Percentiles rank a stretch among this genome's conserved stretches.
These are phyloP conservation scores for Sporobolomyces phaffii DNA, from an alignment of 768 basidiomycete species.

Conservation along the genomic window DNA sequence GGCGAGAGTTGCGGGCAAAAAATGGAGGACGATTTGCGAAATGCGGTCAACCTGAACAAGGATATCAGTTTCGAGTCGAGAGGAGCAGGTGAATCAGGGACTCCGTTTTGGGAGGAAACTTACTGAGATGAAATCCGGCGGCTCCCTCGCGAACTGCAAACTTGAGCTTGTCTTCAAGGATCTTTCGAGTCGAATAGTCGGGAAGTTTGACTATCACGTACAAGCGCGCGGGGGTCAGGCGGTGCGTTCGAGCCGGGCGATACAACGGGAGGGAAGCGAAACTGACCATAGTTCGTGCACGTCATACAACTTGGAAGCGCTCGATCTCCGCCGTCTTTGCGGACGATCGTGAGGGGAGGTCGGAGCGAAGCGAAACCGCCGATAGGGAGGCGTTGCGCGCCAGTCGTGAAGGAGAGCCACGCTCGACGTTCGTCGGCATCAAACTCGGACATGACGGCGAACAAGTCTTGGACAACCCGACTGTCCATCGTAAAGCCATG, in stretches of 20 bases:
- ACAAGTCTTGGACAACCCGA: slow-evolving; percentile 75
- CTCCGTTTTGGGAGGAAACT: no score
- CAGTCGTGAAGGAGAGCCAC: slow-evolving; percentile 93
- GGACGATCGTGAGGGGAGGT: slow-evolving; percentile 88
- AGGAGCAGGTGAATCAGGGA: no score
- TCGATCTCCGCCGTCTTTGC: slow-evolving; percentile 78
- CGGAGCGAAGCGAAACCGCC: slow-evolving; percentile 89
- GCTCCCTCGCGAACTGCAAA: slow-evolving; percentile 88
- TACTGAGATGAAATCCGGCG: slow-evolving; percentile 81
- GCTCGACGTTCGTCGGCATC: slow-evolving; percentile 68
- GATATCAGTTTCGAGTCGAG: no score
- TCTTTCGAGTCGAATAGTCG: slow-evolving; percentile 80
- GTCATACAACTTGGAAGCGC: slow-evolving; percentile 92
- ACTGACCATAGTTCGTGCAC: slow-evolving; percentile 70
- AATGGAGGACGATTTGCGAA: no score
- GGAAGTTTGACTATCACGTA: slow-evolving; percentile 66
- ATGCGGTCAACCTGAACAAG: no score
- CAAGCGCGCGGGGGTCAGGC: no score
- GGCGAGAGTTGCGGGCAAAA: background rate
- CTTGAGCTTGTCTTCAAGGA: slow-evolving; percentile 74
- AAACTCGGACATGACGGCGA: slow-evolving; percentile 79
- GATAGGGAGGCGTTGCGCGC: slow-evolving; percentile 46
- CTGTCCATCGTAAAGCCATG: slow-evolving; percentile 97
- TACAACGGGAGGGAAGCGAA: background rate
- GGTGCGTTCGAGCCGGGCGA: no score